A percentile compares a stretch with the other conserved stretches of the same genome.
These are phyloP conservation scores for Claviceps arundinis DNA, from an alignment of 2,329 filamentous ascomycete genomes.

Conservation along the genomic window DNA sequence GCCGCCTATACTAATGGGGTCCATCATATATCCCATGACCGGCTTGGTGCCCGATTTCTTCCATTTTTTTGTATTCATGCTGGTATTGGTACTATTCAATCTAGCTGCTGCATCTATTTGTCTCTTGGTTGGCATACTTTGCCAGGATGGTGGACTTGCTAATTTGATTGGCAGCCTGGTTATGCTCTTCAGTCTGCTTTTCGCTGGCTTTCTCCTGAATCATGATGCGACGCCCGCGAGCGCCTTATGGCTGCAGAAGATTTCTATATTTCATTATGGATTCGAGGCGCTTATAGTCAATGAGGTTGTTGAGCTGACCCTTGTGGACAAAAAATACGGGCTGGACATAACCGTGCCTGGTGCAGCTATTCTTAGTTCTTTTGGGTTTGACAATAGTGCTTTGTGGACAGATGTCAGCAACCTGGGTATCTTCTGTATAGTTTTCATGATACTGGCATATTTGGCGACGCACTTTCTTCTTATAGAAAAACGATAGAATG, in stretches of 20 bases:
- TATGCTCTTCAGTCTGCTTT: slow-evolving; percentile 93
- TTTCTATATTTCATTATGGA: slow-evolving; percentile 97
- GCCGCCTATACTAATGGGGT: slow-evolving; percentile 86
- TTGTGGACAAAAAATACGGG: slow-evolving; percentile 90
- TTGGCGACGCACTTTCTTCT: slow-evolving; percentile 85
- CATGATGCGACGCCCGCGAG: slow-evolving; percentile 81
- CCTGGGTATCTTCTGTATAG: slow-evolving; percentile 65
- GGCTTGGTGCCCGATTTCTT: slow-evolving; percentile 69
- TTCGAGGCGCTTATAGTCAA: slow-evolving; percentile 97
- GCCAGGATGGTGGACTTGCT: slow-evolving; percentile 80
- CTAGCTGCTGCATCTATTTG: slow-evolving; percentile 86
- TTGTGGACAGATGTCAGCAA: slow-evolving; percentile 77
- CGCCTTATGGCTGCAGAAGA: slow-evolving; percentile 77
- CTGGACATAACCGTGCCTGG: slow-evolving; percentile 94
- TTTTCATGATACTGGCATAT: slow-evolving; percentile 82
- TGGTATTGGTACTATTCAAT: slow-evolving; percentile 91
- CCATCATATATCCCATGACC: slow-evolving; percentile 97
- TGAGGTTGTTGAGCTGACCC: slow-evolving; percentile 78
- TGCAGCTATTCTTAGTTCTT: slow-evolving; percentile 83
- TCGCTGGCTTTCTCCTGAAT: slow-evolving; percentile 87
- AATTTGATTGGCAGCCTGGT: slow-evolving; percentile 89
- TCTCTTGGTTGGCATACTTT: slow-evolving; percentile 90
- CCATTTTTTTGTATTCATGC: slow-evolving; percentile 82
- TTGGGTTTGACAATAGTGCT: slow-evolving; percentile 81
- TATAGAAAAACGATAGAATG: slow-evolving; percentile 57